Evolutionary conservation across 331 rosid species (phyloP), one percentile per base, ranked within the genome.

Genomic region (Malus hybrid): DNA sequence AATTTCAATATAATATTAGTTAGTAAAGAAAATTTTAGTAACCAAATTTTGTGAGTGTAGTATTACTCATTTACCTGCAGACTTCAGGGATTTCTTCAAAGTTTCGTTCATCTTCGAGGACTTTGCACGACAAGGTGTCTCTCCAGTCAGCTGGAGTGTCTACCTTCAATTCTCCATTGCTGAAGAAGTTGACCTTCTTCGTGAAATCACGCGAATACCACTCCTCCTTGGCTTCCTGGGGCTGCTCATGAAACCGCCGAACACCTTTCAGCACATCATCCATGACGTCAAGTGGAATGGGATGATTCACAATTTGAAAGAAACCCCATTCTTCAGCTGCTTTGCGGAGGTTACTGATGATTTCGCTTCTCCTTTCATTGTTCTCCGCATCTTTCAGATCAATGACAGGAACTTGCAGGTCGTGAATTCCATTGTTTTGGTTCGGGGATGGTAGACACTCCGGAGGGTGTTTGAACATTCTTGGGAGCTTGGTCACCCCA

Each of bases 281-380:
- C 80, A 75, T 75, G 3, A 54, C 59, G 4, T 12, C 65, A 33
- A 63, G 73, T 6, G 76, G 76, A 10, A 75, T 24, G 29, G 56
- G 73, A 75, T 75, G 84, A 73, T 75, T 70, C 19, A 71, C 29
- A 6, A 80, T 20, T 22, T 75, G 76, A 63, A 80, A 80, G 77
- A 80, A 75, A 2, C 84, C 80, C 84, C 84, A 80, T 15, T 75
- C 50, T 24, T 39, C 77, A 5, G 72, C 74, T 69, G 80, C 72
- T 8, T 69, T 46, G 46, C 46, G n/a, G 15, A 80, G 56, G 22
- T 69, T 72, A 8, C 54, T 29, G 5, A 75, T 27, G 55, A 70
- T 69, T 22, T 74, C 18, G 39, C 34, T 50, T 36, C 69, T 24
- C 24, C 5, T 69, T 50, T 36, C 15, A 29, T 39, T 36, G 15